A percentile compares a stretch with the other conserved stretches of the same genome.
These are phyloP conservation scores for Arthrobotrys iridis DNA, from an alignment of 2,329 filamentous ascomycete species.

Conservation along the genomic window DNA sequence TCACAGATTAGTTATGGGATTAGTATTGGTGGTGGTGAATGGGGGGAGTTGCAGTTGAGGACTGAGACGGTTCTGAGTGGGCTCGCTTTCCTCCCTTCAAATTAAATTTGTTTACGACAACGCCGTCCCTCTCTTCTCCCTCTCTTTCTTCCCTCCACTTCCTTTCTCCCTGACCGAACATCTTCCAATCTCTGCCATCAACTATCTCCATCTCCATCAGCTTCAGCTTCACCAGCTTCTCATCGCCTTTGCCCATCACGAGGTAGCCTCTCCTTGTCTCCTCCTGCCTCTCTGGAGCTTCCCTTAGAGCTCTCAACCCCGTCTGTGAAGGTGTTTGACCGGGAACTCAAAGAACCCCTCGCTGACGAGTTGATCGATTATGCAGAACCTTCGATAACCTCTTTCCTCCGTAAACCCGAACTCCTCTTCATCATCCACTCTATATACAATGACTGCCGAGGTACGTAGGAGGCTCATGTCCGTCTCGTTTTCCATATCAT, in stretches of 20 bases:
- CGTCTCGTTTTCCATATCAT: not conserved
- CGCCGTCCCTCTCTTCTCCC: slow-evolving; percentile 16
- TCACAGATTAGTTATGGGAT: too few species aligned
- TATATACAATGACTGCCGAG: slow-evolving; percentile 51
- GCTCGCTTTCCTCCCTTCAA: slow-evolving; percentile 26
- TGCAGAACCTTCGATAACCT: slow-evolving; percentile 53
- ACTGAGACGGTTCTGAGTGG: slow-evolving; percentile 1
- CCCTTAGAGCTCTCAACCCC: slow-evolving; percentile 13
- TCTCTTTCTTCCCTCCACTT: not conserved
- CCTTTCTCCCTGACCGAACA: not conserved
- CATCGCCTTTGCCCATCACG: slow-evolving; percentile 5
- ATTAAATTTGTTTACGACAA: slow-evolving; percentile 54
- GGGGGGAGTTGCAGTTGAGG: not conserved
- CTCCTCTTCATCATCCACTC: slow-evolving; percentile 11
- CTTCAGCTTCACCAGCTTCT: not conserved
- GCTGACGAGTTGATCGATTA: slow-evolving; percentile 54
- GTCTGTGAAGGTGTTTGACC: slow-evolving; percentile 45
- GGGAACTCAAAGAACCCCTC: slow-evolving; percentile 50
- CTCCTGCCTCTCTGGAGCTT: slow-evolving; percentile 22
- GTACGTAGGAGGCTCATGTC: slow-evolving; percentile 24
- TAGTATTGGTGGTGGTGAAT: not conserved
- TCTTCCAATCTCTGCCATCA: slow-evolving; percentile 9
- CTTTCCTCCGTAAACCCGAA: slow-evolving; percentile 22
- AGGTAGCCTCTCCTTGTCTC: slow-evolving; percentile 28
- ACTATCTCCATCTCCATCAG: slow-evolving; percentile 9